Conservation (phyloP, 2,329 filamentous ascomycete species). For the Arthrobotrys sphaeroides region DNA sequence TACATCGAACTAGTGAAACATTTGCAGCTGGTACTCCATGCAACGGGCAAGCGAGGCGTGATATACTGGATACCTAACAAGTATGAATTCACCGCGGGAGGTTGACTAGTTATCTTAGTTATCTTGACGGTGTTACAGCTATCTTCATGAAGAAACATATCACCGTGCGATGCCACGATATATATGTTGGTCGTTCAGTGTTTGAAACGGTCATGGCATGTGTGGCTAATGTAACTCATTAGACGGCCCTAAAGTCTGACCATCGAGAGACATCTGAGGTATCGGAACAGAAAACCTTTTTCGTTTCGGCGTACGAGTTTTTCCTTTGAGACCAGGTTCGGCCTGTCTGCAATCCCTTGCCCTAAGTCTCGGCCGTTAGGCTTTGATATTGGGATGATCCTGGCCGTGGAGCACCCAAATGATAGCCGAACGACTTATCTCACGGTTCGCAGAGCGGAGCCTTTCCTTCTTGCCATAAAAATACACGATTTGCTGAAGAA, state of each 20-base stretch:
- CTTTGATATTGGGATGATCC: conserved; percentile 42
- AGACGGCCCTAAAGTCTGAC: not conserved
- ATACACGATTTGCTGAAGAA: too few species aligned
- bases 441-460: not conserved
- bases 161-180: not conserved
- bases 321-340: conserved; percentile 38
- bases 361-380: conserved; percentile 41
- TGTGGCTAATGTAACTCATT: conserved; percentile 27
- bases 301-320: conserved; percentile 32
- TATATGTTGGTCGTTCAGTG: not conserved
- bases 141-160: not conserved
- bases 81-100: too few species aligned
- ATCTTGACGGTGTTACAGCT: not conserved
- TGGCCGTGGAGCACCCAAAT: conserved; percentile 14
- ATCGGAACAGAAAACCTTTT: conserved; percentile 18
- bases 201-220: not conserved
- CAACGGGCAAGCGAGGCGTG: not conserved
- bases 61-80: not conserved
- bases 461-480: not conserved
- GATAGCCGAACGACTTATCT: conserved; percentile 22
- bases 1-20: conserved; percentile 35
- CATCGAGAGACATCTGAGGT: not conserved
- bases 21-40: conserved; percentile 9
- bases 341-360: conserved; percentile 23
- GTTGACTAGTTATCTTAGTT: too few species aligned